A percentile compares a stretch with the other conserved stretches of the same genome.
Conservation (phyloP, 2,329 filamentous ascomycete species). For the Diaporthe nobilis region DNA sequence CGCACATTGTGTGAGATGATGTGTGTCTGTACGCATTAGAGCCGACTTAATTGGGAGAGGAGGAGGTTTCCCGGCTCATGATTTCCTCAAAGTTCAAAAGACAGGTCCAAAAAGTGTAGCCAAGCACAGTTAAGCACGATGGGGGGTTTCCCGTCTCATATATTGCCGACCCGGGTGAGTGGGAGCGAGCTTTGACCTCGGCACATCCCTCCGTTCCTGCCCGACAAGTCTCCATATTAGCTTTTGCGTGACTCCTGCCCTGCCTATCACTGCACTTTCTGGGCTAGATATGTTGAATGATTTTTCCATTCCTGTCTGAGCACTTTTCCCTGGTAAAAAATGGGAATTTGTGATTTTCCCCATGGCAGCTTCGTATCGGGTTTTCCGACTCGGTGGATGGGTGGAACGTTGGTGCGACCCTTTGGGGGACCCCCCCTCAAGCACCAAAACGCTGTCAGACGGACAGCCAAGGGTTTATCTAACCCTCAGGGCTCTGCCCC, state of each 20-base stretch:
- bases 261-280: background rate
- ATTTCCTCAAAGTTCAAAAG: background rate
- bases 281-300: background rate
- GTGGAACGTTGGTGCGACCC: too few relatives aligned
- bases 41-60: too few relatives aligned
- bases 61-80: background rate
- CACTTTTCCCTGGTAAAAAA: background rate
- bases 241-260: slow-evolving; percentile 25
- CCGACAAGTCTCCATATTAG: slow-evolving; percentile 31
- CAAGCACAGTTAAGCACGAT: background rate
- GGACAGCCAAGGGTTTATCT: background rate
- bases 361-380: background rate
- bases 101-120: background rate
- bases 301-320: background rate
- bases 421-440: background rate
- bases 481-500: background rate
- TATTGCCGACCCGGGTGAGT: slow-evolving; percentile 1
- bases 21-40: background rate
- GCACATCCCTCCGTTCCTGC: slow-evolving; percentile 33
- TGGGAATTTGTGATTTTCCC: background rate
- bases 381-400: background rate
- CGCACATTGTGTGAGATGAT: background rate
- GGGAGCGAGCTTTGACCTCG: slow-evolving; percentile 32
- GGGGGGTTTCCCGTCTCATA: slow-evolving; percentile 1
- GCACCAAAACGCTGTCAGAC: too few relatives aligned